Evolutionary conservation across 441 rosid species (phyloP).

Genomic region (Euphorbia celastroides): DNA sequence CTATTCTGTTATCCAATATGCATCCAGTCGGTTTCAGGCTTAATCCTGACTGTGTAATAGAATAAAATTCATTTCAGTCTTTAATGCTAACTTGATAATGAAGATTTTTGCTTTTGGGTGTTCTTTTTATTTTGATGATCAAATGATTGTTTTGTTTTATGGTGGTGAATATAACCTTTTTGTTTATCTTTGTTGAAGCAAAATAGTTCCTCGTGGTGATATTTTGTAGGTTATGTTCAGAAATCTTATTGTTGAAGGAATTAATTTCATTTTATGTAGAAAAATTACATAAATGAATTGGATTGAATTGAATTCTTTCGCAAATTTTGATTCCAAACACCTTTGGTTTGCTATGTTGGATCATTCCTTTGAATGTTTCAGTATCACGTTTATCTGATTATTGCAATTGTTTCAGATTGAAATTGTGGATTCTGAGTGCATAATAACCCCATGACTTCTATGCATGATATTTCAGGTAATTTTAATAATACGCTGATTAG

Average conservation of each 20-base stretch:
- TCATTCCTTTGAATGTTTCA: slow-evolving; percentile 7
- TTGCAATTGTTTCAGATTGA: slow-evolving; percentile 26
- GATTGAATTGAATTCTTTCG: too few species aligned
- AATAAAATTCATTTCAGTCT: neutral
- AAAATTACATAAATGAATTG: too few species aligned
- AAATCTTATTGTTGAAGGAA: neutral
- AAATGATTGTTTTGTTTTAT: neutral
- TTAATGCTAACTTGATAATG: neutral
- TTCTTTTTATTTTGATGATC: neutral
- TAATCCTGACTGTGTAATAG: neutral
- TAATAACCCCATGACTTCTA: slow-evolving; percentile 44
- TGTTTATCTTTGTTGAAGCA: neutral
- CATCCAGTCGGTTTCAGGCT: too few species aligned
- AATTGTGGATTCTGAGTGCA: slow-evolving; percentile 19
- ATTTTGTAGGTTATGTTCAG: neutral
- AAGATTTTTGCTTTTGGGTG: slow-evolving; percentile 1
- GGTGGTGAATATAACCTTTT: slow-evolving; percentile 1
- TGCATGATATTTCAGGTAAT: slow-evolving; percentile 48
- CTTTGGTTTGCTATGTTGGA: slow-evolving; percentile 4
- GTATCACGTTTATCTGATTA: slow-evolving; percentile 7
- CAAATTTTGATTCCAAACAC: too few species aligned
- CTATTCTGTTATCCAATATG: too few species aligned
- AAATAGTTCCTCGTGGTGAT: neutral
- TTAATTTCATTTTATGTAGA: too few species aligned
- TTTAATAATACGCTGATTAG: slow-evolving; percentile 15